Evolutionary conservation across 2,329 filamentous ascomycete species (phyloP), one percentile per base, ranked within the genome.

Genomic region (Pyricularia pennisetigena): DNA sequence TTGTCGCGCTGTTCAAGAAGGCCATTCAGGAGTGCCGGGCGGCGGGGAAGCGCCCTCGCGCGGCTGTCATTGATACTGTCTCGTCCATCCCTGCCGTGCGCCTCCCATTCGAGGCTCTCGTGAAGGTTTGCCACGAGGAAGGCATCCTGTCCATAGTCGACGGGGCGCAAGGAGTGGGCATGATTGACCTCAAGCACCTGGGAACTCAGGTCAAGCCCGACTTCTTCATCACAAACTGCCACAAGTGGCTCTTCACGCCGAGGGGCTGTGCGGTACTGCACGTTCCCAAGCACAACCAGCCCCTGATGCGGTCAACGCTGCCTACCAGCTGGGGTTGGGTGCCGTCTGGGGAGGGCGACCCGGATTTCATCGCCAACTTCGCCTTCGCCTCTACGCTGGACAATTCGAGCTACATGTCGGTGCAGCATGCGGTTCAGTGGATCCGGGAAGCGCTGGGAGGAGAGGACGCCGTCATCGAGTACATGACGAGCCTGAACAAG

Each of bases 221-320:
- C 77, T 97, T 97, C 79, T 92, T 96, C 74, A 85, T 94, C 16
- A 90, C 85, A 68, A 97, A 97, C 76, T 92, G 88, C 73, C 92
- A 97, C 81, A 97, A 97, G 81, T 98, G 94, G 94, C 86, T 97
- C 8, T 89, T 87, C 74, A 86, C 87, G 0, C 94, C 94, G 0
- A 88, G 94, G 35, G 90, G 89, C 20, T 93, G 90, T 75, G 93
- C 93, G 2, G 81, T 95, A 4, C 86, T 97, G 71, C 90, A 96
- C 77, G 91, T 95, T 0, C 91, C 93, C 0, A 69, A 82, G 23
- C 84, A 90, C 26, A 93, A 96, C 76, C 94, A 97, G 76, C 79
- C 82, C 65, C 78, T 96, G 62, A 87, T 97, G 61, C 85, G 88
- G 16, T 88, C 88, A 2, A 89, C 92, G 0, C 77, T 96, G 32